Evolutionary conservation across 2,329 filamentous ascomycete genomes (phyloP).

Genomic region (Escovopsis sp.): DNA sequence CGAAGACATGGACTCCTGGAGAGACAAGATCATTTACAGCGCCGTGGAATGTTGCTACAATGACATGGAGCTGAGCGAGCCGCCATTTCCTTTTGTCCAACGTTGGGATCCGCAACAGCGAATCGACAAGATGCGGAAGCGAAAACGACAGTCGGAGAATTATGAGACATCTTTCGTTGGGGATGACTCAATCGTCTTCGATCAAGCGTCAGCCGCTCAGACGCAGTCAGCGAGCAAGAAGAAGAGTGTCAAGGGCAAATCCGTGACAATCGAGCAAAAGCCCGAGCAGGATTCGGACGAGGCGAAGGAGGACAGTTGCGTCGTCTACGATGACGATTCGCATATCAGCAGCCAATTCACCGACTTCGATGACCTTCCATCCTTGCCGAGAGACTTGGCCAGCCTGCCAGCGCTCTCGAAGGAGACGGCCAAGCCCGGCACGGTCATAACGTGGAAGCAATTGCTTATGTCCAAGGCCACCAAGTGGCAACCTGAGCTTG

Average conservation of each 20-base stretch:
- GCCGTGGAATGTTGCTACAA: constrained; percentile 78
- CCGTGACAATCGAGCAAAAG: constrained; percentile 8
- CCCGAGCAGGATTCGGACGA: not conserved
- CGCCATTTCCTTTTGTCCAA: constrained; percentile 82
- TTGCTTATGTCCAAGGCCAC: constrained; percentile 45
- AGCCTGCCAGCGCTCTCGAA: constrained; percentile 35
- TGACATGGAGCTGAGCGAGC: constrained; percentile 51
- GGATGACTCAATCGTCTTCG: constrained; percentile 14
- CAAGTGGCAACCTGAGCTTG: constrained; percentile 51
- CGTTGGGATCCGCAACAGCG: constrained; percentile 71
- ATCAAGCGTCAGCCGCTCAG: constrained; percentile 25
- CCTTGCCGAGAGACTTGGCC: constrained; percentile 42
- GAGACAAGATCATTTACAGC: constrained; percentile 54
- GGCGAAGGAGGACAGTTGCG: constrained; percentile 15
- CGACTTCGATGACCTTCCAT: constrained; percentile 45
- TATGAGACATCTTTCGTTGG: constrained; percentile 14
- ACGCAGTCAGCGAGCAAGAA: constrained; percentile 10
- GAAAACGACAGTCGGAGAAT: constrained; percentile 31
- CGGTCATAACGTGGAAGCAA: constrained; percentile 56
- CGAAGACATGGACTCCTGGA: constrained; percentile 51
- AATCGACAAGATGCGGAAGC: constrained; percentile 27
- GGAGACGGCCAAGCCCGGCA: constrained; percentile 37
- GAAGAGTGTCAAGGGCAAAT: constrained; percentile 25
- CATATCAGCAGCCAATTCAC: constrained; percentile 30
- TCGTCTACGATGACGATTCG: constrained; percentile 26